phyloP scores from a whole-genome alignment of 805 yeast genomes.

The Teunomyces panamensis region DNA sequence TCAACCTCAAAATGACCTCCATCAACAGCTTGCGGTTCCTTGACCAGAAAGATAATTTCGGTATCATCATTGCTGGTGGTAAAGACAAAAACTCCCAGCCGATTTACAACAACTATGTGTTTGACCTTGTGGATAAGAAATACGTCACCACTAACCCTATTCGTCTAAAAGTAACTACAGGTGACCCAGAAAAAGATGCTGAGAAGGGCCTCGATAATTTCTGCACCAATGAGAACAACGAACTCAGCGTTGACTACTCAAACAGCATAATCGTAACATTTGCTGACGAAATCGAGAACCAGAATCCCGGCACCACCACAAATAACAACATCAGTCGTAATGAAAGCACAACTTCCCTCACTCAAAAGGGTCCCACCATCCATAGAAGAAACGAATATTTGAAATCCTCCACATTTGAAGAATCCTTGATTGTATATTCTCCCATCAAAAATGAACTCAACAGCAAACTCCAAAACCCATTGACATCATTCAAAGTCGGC shows the following conservation, averaged over 20 bases:
- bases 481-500: constrained; percentile 34
- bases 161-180: constrained; percentile 13
- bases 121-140: constrained; percentile 42
- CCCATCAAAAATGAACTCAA: constrained; percentile 19
- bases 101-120: constrained; percentile 36
- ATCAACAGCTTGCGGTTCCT: constrained; percentile 36
- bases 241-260: constrained; percentile 28
- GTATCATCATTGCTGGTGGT: constrained; percentile 56
- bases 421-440: constrained; percentile 29
- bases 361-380: background rate
- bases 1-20: constrained; percentile 49
- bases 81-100: constrained; percentile 32
- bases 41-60: constrained; percentile 41
- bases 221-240: constrained; percentile 14
- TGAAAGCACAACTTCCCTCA: background rate
- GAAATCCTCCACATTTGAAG: constrained; percentile 6
- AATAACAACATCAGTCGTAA: background rate
- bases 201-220: constrained; percentile 12
- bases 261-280: constrained; percentile 34
- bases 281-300: constrained; percentile 14
- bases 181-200: constrained; percentile 11
- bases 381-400: constrained; percentile 2
- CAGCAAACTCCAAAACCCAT: constrained; percentile 24
- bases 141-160: constrained; percentile 25
- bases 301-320: constrained; percentile 3